These are phyloP conservation scores for Fusarium brachygibbosum DNA, from an alignment of 2,329 filamentous ascomycete species.

Conservation along the genomic window DNA sequence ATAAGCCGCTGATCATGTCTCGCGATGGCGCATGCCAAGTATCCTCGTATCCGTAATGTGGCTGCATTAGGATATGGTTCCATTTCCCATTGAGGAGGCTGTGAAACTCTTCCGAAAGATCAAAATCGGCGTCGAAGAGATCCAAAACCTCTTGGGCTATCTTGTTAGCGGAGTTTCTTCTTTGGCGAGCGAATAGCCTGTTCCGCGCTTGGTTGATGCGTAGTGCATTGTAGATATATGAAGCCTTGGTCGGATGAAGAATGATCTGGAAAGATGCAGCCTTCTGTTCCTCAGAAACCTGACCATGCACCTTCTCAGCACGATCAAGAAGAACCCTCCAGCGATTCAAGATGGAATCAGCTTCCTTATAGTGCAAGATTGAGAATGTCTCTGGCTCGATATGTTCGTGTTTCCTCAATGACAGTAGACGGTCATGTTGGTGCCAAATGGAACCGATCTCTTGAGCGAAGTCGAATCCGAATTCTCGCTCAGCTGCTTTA, in stretches of 20 bases:
- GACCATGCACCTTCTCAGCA: conserved; percentile 59
- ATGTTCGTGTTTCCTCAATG: conserved; percentile 70
- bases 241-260: conserved; percentile 69
- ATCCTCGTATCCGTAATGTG: conserved; percentile 63
- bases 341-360: conserved; percentile 62
- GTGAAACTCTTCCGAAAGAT: conserved; percentile 65
- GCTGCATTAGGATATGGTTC: conserved; percentile 67
- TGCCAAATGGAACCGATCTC: conserved; percentile 63
- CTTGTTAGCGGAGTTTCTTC: conserved; percentile 66
- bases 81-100: conserved; percentile 65
- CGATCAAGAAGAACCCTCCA: conserved; percentile 62
- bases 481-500: conserved; percentile 63
- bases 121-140: conserved; percentile 65
- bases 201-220: conserved; percentile 61
- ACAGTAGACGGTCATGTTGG: conserved; percentile 61
- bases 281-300: conserved; percentile 57
- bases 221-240: conserved; percentile 62
- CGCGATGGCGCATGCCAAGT: conserved; percentile 70
- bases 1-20: conserved; percentile 67
- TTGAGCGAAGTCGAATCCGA: conserved; percentile 58
- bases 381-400: conserved; percentile 69
- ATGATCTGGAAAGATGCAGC: conserved; percentile 70
- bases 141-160: conserved; percentile 61
- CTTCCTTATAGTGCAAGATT: conserved; percentile 70
- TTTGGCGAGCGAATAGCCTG: conserved; percentile 65